phyloP scores from a whole-genome alignment of 768 basidiomycete genomes.

The Leccinum boreale region DNA sequence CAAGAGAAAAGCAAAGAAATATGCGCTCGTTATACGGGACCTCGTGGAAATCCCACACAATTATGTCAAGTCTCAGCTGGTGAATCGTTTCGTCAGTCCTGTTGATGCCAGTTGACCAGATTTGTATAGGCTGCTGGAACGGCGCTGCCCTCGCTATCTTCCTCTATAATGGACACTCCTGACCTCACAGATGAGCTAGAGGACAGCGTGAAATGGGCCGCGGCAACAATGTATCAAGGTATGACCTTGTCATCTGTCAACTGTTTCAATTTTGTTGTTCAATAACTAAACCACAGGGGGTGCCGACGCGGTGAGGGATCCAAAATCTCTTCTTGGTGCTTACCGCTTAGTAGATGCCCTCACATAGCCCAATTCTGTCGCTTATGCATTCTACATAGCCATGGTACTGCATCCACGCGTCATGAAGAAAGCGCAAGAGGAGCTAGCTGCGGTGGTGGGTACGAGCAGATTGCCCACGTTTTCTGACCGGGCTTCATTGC shows the following conservation, averaged over 20 bases:
- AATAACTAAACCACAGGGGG: conserved; percentile 12
- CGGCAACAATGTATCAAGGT: conserved; percentile 14
- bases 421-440: conserved; percentile 24
- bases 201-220: conserved; percentile 18
- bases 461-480: conserved; percentile 20
- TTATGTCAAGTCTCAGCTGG: conserved; percentile 15
- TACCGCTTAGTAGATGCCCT: neutral
- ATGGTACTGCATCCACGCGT: conserved; percentile 29
- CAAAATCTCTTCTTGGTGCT: fast-evolving
- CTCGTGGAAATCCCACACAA: conserved; percentile 10
- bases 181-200: conserved; percentile 10
- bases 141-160: conserved; percentile 14
- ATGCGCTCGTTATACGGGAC: conserved; percentile 5
- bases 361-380: conserved; percentile 12
- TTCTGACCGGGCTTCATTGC: conserved; percentile 20
- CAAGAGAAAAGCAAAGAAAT: conserved; percentile 10
- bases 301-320: conserved; percentile 16
- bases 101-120: neutral
- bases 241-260: neutral
- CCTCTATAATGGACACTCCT: conserved; percentile 7
- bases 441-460: conserved; percentile 27
- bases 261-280: neutral
- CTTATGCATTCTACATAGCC: conserved; percentile 21
- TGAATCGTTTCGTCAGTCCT: neutral
- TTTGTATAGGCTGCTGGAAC: conserved; percentile 12